phyloP scores from a whole-genome alignment of 371 early-diverging fungal genomes.

The Mortierella sp. region DNA sequence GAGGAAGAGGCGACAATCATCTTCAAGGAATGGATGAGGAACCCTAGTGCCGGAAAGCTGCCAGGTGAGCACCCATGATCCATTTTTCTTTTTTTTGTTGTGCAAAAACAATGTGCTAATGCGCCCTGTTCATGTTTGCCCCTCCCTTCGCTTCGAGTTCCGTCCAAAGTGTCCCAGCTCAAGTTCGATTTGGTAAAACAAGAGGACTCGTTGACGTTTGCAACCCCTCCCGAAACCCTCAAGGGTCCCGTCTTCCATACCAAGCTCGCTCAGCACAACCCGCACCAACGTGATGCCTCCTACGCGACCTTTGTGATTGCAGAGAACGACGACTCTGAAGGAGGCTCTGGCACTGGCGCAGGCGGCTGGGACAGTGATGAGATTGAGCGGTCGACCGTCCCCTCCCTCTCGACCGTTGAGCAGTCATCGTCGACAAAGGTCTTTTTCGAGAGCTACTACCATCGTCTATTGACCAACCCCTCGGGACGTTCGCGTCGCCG shows the following conservation, averaged over 20 bases:
- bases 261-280: slow-evolving; percentile 23
- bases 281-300: slow-evolving; percentile 48
- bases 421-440: slow-evolving; percentile 70
- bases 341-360: not conserved
- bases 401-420: slow-evolving; percentile 67
- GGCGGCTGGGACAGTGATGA: slow-evolving; percentile 19
- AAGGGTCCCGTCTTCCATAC: slow-evolving; percentile 46
- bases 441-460: slow-evolving; percentile 74
- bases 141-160: slow-evolving; percentile 41
- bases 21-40: slow-evolving; percentile 55
- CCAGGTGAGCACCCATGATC: slow-evolving; percentile 45
- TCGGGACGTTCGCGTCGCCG: slow-evolving; percentile 61
- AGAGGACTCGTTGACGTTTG: slow-evolving; percentile 46
- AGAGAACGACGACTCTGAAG: slow-evolving; percentile 32
- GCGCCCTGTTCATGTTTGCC: slow-evolving; percentile 10
- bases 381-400: slow-evolving; percentile 41
- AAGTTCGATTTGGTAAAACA: slow-evolving; percentile 48
- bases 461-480: slow-evolving; percentile 62
- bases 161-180: slow-evolving; percentile 55
- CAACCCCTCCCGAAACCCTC: slow-evolving; percentile 57
- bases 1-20: slow-evolving; percentile 55
- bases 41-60: slow-evolving; percentile 52
- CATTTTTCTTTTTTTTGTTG: not conserved
- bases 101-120: slow-evolving; percentile 20
- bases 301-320: slow-evolving; percentile 45